phyloP scores from a whole-genome alignment of 2,329 filamentous ascomycete genomes.

The Cordyceps militaris region DNA sequence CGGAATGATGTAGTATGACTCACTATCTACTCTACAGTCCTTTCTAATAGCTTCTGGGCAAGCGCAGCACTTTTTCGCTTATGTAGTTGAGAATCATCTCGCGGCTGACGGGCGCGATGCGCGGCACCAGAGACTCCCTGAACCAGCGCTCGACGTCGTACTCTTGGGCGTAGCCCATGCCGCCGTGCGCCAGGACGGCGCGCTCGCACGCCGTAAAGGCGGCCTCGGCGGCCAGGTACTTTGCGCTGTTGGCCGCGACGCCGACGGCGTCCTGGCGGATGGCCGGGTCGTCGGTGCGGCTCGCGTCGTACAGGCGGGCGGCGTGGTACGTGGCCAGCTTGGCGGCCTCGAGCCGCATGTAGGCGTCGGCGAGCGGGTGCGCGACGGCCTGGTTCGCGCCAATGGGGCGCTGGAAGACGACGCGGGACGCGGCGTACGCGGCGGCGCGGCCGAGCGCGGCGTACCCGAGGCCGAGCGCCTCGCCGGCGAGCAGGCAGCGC shows the following conservation, averaged over 20 bases:
- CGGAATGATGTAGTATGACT: not conserved
- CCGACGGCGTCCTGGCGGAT: slow-evolving; percentile 52
- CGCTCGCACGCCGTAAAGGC: slow-evolving; percentile 57
- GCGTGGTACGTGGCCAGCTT: slow-evolving; percentile 61
- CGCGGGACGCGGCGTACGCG: slow-evolving; percentile 57
- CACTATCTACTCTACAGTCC: not conserved
- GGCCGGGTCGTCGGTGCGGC: slow-evolving; percentile 43
- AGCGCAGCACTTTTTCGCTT: slow-evolving; percentile 56
- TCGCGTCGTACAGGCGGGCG: slow-evolving; percentile 52
- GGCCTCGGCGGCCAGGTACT: slow-evolving; percentile 62
- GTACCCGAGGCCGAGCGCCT: slow-evolving; percentile 74
- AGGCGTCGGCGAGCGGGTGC: slow-evolving; percentile 59
- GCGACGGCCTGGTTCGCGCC: slow-evolving; percentile 60
- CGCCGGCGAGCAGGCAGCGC: slow-evolving; percentile 66
- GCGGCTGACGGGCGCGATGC: slow-evolving; percentile 57
- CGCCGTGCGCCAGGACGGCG: slow-evolving; percentile 52
- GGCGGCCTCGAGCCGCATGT: slow-evolving; percentile 58
- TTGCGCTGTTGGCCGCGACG: slow-evolving; percentile 61
- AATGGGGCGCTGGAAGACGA: slow-evolving; percentile 59
- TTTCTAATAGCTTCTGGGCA: slow-evolving; percentile 59
- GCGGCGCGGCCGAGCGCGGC: slow-evolving; percentile 57
- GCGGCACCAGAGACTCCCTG: slow-evolving; percentile 56
- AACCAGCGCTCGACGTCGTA: slow-evolving; percentile 61
- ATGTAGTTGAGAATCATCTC: slow-evolving; percentile 76
- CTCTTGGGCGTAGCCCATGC: slow-evolving; percentile 59